Conservation (phyloP, 352 stramenopile species). For the Phytophthora fragariae region DNA sequence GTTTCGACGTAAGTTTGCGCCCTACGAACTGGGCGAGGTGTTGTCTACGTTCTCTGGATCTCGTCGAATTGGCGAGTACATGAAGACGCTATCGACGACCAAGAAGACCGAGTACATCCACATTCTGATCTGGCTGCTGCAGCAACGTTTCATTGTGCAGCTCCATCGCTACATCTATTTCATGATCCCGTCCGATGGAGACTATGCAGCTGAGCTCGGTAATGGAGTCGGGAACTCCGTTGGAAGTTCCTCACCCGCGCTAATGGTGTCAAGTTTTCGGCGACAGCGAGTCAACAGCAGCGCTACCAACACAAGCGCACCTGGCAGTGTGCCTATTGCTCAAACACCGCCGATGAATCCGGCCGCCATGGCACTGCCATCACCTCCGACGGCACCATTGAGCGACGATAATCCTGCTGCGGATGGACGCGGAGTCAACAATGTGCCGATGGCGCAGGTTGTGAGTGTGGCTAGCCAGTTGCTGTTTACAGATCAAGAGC, state of each 20-base stretch:
- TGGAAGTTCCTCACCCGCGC: conserved; percentile 44
- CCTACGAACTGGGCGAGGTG: conserved; percentile 76
- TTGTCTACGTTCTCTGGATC: conserved; percentile 78
- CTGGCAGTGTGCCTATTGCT: conserved; percentile 36
- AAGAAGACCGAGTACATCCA: conserved; percentile 90
- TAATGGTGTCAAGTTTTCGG: conserved; percentile 39
- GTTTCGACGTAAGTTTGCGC: conserved; percentile 78
- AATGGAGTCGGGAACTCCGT: conserved; percentile 24
- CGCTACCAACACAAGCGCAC: conserved; percentile 32
- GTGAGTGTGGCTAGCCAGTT: conserved; percentile 52
- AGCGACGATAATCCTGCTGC: conserved; percentile 13
- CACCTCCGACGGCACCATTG: conserved; percentile 25
- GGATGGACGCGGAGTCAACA: conserved; percentile 19
- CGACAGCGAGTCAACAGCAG: conserved; percentile 39
- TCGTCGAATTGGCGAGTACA: conserved; percentile 76
- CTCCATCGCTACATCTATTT: conserved; percentile 90
- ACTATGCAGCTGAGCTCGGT: conserved; percentile 45
- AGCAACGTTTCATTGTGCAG: conserved; percentile 85
- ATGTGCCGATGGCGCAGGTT: conserved; percentile 36
- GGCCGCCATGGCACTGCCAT: conserved; percentile 25
- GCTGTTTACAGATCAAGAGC: conserved; percentile 69
- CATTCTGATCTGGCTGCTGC: conserved; percentile 90
- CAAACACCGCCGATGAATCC: conserved; percentile 43
- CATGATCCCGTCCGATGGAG: conserved; percentile 79
- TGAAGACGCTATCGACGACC: conserved; percentile 68